Conservation (phyloP, 495 filamentous ascomycete species). For the Tuber umbilicatum region DNA sequence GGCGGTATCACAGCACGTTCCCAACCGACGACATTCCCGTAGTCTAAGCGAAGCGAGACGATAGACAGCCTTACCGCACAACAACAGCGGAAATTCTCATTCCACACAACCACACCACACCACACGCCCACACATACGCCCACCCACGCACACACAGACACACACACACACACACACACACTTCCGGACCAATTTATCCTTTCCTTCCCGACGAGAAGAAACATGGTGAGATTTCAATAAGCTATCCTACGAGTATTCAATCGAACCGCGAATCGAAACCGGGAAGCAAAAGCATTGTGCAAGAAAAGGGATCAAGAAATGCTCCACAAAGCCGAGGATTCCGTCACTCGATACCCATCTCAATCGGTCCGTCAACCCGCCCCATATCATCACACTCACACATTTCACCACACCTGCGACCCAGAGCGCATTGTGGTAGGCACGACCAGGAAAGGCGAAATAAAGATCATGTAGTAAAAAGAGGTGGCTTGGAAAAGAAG, state of each 20-base stretch:
- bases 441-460: background rate
- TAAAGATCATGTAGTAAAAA: background rate
- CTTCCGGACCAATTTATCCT: background rate
- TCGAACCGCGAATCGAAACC: background rate
- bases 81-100: background rate
- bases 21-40: background rate
- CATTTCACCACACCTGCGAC: background rate
- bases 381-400: background rate
- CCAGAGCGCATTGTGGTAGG: background rate
- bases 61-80: background rate
- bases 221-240: background rate
- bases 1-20: background rate
- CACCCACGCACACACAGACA: background rate
- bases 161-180: background rate
- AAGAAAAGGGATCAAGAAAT: background rate
- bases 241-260: background rate
- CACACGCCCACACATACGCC: background rate
- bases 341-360: background rate
- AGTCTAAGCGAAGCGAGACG: constrained; percentile 3
- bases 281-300: too few relatives aligned
- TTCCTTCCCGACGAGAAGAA: background rate
- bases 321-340: background rate
- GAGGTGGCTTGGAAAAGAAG: too few relatives aligned
- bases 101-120: background rate
- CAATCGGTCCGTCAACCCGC: background rate